A percentile compares a stretch with the other conserved stretches of the same genome.
Evolutionary conservation across 352 stramenopile species (phyloP).

Genomic region (Phytophthora capsici): DNA sequence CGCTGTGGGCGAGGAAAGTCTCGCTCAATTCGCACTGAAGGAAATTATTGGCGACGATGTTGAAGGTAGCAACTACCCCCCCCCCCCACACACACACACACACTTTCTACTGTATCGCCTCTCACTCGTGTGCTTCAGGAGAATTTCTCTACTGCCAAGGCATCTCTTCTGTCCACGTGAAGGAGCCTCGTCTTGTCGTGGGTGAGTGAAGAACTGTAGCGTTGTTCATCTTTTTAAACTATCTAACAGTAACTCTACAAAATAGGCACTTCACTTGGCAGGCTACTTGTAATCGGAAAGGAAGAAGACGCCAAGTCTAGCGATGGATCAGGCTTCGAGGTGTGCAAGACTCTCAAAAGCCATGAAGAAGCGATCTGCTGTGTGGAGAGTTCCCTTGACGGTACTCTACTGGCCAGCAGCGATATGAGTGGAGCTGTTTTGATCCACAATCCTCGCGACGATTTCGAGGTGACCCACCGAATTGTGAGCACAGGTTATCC

Average conservation of each 20-base stretch:
- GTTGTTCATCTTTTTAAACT: too few relatives aligned
- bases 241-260: not conserved
- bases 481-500: constrained; percentile 53
- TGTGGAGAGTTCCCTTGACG: constrained; percentile 53
- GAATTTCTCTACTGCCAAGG: constrained; percentile 63
- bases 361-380: constrained; percentile 66
- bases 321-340: constrained; percentile 57
- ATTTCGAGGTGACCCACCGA: constrained; percentile 70
- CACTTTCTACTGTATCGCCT: too few relatives aligned
- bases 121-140: constrained; percentile 29
- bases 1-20: constrained; percentile 52
- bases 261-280: constrained; percentile 63
- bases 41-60: constrained; percentile 46
- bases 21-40: constrained; percentile 68
- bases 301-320: constrained; percentile 59
- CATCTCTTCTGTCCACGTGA: constrained; percentile 63
- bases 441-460: constrained; percentile 54
- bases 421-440: constrained; percentile 69
- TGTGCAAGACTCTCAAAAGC: constrained; percentile 61
- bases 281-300: constrained; percentile 63
- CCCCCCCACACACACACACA: too few relatives aligned
- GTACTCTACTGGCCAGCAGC: constrained; percentile 54
- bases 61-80: constrained; percentile 50
- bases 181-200: constrained; percentile 52
- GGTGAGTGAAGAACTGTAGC: constrained; percentile 49